These are phyloP conservation scores for Plasmopara halstedii DNA, from an alignment of 352 stramenopile genomes.

Conservation along the genomic window DNA sequence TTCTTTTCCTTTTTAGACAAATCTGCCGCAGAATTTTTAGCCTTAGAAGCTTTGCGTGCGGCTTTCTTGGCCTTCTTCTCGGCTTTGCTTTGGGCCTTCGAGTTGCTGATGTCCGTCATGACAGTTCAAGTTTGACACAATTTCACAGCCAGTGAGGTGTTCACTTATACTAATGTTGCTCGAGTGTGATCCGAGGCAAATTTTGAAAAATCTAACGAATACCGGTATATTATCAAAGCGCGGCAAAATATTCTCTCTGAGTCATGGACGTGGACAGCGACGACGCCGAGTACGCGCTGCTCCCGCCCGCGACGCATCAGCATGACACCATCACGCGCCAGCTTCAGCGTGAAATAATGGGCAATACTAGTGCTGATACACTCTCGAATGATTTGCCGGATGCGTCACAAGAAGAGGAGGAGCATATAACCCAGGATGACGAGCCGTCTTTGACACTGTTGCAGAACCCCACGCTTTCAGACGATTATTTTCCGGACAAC, in stretches of 20 bases:
- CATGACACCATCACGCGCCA: constrained; percentile 47
- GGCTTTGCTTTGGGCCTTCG: constrained; percentile 36
- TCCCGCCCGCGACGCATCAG: constrained; percentile 15
- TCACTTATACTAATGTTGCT: constrained; percentile 3
- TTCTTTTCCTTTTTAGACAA: constrained; percentile 20
- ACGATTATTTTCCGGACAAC: background rate
- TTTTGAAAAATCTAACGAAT: background rate
- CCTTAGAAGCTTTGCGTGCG: constrained; percentile 24
- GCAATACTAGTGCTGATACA: constrained; percentile 6
- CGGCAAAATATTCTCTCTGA: background rate
- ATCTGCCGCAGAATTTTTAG: constrained; percentile 3
- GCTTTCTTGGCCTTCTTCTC: constrained; percentile 42
- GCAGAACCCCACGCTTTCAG: constrained; percentile 33
- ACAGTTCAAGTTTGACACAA: constrained; percentile 15
- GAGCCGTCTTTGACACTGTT: background rate
- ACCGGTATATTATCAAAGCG: constrained; percentile 1
- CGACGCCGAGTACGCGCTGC: constrained; percentile 26
- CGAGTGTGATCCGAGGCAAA: background rate
- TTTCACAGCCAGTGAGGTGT: constrained; percentile 22
- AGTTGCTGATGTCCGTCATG: constrained; percentile 26
- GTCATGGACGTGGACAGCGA: constrained; percentile 12
- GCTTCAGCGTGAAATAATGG: constrained; percentile 59
- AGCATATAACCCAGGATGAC: constrained; percentile 12
- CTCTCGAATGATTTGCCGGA: background rate
- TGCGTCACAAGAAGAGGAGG: background rate